phyloP scores from a whole-genome alignment of 1,284 basidiomycete species.

The Mycena sp. region DNA sequence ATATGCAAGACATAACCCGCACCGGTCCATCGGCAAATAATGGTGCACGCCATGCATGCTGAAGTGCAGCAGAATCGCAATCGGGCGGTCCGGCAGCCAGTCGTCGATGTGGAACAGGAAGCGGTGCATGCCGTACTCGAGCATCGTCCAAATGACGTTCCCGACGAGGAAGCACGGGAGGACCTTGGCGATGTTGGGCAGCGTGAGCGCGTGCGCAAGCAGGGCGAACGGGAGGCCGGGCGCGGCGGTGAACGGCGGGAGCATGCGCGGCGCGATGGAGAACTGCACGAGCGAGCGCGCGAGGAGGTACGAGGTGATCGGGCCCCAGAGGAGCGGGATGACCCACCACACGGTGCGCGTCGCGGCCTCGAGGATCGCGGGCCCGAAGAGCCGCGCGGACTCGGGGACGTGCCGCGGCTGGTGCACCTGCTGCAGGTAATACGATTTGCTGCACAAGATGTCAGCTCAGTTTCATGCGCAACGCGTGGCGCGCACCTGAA shows the following conservation, averaged over 20 bases:
- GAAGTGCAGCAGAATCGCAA: conserved; percentile 91
- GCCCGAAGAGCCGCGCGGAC: conserved; percentile 90
- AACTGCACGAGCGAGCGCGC: conserved; percentile 88
- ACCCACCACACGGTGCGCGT: conserved; percentile 96
- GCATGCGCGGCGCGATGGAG: conserved; percentile 51
- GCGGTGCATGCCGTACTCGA: conserved; percentile 96
- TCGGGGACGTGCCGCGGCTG: conserved; percentile 92
- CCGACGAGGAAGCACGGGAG: conserved; percentile 80
- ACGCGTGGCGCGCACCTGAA: conserved; percentile 64
- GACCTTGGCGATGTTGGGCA: conserved; percentile 59
- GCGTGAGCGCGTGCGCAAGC: conserved; percentile 53
- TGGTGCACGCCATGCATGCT: conserved; percentile 97
- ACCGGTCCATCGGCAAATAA: conserved; percentile 93
- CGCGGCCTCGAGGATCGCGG: conserved; percentile 85
- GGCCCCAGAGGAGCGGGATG: conserved; percentile 92
- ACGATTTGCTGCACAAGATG: conserved; percentile 75
- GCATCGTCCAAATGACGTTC: conserved; percentile 92
- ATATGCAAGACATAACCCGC: too few relatives aligned
- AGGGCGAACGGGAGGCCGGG: conserved; percentile 64
- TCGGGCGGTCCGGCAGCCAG: conserved; percentile 85
- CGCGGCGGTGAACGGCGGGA: conserved; percentile 64
- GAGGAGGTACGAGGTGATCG: conserved; percentile 87
- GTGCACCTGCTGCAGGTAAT: conserved; percentile 97
- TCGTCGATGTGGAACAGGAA: conserved; percentile 98
- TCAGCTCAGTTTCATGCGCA: background rate